Conservation (phyloP, 179 eudicot species). For the Silene vulgaris region DNA sequence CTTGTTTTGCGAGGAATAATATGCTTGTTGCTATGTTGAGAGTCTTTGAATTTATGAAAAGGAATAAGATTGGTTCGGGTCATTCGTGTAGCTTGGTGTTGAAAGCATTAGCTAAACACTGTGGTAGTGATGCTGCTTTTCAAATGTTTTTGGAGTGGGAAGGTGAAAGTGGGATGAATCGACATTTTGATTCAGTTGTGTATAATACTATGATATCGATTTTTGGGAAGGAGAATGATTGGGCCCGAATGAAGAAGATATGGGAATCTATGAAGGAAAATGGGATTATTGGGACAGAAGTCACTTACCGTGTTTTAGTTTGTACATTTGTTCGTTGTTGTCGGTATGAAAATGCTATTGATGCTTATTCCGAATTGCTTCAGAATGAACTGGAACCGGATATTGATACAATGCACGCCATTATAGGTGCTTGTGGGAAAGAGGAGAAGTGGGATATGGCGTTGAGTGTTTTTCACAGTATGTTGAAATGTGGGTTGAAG, state of each 20-base stretch:
- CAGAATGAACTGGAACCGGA: conserved; percentile 44
- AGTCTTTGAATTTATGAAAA: conserved; percentile 55
- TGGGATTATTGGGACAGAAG: conserved; percentile 44
- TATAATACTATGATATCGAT: conserved; percentile 73
- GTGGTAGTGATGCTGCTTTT: conserved; percentile 47
- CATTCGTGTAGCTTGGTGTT: conserved; percentile 73
- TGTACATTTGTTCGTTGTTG: conserved; percentile 73
- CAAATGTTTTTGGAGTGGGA: conserved; percentile 52
- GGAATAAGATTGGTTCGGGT: conserved; percentile 38
- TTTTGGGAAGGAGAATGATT: conserved; percentile 55
- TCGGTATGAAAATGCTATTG: conserved; percentile 70
- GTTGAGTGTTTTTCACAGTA: conserved; percentile 45
- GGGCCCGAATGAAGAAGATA: conserved; percentile 51
- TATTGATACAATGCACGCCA: conserved; percentile 67
- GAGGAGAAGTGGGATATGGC: conserved; percentile 74
- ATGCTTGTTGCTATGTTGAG: conserved; percentile 53
- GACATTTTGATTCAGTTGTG: conserved; percentile 53
- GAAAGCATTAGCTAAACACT: conserved; percentile 52
- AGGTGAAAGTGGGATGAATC: conserved; percentile 29
- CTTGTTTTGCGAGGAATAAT: conserved; percentile 57
- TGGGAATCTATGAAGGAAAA: conserved; percentile 62
- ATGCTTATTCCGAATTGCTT: conserved; percentile 73
- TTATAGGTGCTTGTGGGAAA: conserved; percentile 68
- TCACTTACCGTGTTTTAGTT: conserved; percentile 66
- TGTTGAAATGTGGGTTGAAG: conserved; percentile 49